These are phyloP conservation scores for Candolleomyces aberdarensis DNA, from an alignment of 768 basidiomycete genomes.

Conservation along the genomic window DNA sequence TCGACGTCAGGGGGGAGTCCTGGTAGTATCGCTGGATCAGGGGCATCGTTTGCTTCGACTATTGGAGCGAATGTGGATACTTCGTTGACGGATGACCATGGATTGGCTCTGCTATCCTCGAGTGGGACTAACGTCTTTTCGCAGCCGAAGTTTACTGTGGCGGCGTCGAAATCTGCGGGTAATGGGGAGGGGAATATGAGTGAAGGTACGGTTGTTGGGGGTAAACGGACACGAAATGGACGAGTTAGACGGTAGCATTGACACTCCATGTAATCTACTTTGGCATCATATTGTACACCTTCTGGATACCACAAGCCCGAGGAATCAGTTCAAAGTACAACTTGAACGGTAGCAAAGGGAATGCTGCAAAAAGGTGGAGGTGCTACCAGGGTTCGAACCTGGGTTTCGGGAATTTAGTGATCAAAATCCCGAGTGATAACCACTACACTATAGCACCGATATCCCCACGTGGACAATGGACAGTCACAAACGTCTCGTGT, in stretches of 20 bases:
- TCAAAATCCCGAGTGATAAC: constrained; percentile 21
- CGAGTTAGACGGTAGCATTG: not conserved
- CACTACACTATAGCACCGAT: constrained; percentile 18
- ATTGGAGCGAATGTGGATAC: not conserved
- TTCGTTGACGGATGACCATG: not conserved
- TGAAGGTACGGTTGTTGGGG: constrained; percentile 1
- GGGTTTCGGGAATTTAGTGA: constrained; percentile 15
- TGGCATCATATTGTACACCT: not conserved
- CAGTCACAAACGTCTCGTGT: not conserved
- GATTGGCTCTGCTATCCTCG: not conserved
- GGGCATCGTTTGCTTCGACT: constrained; percentile 2
- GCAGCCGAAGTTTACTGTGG: not conserved
- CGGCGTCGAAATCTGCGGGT: not conserved
- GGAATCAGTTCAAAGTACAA: not conserved
- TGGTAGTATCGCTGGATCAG: not conserved
- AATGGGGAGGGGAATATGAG: not conserved
- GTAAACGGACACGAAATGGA: constrained; percentile 8
- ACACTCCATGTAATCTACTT: not conserved
- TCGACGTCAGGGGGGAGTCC: not conserved
- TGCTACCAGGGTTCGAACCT: constrained; percentile 19
- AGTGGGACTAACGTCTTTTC: not conserved
- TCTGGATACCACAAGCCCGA: not conserved
- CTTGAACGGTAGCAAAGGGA: not conserved
- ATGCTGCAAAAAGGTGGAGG: not conserved
- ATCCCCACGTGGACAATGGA: too few relatives aligned